phyloP scores from a whole-genome alignment of 305 asterid species.

The Fraxinus albicans region DNA sequence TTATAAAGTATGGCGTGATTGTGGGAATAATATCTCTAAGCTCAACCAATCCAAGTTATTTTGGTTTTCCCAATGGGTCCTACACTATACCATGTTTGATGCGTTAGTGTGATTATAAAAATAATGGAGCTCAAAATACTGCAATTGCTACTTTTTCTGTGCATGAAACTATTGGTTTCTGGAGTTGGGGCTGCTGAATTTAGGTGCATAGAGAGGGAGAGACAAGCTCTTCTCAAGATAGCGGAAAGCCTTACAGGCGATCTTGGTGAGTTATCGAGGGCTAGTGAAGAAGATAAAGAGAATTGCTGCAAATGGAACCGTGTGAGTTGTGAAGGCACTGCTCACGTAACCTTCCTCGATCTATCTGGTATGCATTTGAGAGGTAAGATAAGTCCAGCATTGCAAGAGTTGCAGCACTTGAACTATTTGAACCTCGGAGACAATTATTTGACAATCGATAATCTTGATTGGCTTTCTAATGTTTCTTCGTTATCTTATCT shows the following conservation, averaged over 20 bases:
- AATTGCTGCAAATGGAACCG: background rate
- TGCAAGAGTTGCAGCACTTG: background rate
- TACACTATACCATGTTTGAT: no score
- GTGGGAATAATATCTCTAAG: no score
- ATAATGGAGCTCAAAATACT: background rate
- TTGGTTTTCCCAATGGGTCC: no score
- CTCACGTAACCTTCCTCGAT: background rate
- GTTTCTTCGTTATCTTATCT: constrained; percentile 2
- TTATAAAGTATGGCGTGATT: no score
- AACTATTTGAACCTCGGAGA: background rate
- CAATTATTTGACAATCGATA: background rate
- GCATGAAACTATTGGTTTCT: background rate
- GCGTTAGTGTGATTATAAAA: no score
- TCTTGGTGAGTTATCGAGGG: background rate
- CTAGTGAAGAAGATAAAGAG: background rate
- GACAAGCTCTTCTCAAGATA: background rate
- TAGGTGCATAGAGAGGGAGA: constrained; percentile 5
- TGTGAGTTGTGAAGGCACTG: background rate
- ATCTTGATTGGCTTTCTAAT: background rate
- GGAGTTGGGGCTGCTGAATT: background rate
- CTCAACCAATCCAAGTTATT: no score
- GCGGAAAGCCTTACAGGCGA: background rate
- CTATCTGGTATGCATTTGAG: background rate
- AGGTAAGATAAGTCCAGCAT: background rate
- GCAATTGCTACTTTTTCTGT: background rate